phyloP scores from a whole-genome alignment of 192 early-diverging fungal species.

The Backusella liffmaniae region DNA sequence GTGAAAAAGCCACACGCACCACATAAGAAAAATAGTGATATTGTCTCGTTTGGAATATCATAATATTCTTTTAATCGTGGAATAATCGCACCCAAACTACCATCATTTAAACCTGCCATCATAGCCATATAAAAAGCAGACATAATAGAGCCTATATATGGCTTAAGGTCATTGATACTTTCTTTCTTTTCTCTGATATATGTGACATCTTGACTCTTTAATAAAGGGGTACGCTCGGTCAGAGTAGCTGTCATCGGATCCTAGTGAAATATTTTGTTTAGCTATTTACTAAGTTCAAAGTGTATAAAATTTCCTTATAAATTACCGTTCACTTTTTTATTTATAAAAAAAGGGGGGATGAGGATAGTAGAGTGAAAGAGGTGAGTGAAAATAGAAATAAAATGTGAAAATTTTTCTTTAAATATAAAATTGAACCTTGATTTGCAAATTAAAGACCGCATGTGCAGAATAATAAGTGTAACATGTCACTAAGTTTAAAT shows the following conservation, averaged over 20 bases:
- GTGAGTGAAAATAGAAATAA: not conserved
- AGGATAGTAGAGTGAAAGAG: not conserved
- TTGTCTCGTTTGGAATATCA: constrained; percentile 21
- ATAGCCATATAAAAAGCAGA: constrained; percentile 15
- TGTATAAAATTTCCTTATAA: not conserved
- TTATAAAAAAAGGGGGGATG: not conserved
- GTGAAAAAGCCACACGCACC: constrained; percentile 24
- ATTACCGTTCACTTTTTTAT: not conserved
- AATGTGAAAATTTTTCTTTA: not conserved
- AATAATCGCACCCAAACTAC: constrained; percentile 32
- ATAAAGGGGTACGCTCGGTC: not conserved
- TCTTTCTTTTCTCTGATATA: not conserved
- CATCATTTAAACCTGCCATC: constrained; percentile 30
- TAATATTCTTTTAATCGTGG: constrained; percentile 30
- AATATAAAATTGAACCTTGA: not conserved
- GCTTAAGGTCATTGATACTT: not conserved
- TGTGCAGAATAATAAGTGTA: constrained; percentile 4
- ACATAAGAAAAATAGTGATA: constrained; percentile 29
- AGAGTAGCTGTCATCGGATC: not conserved
- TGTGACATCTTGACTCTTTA: not conserved
- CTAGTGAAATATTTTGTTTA: not conserved
- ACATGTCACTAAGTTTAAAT: not conserved
- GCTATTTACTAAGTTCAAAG: not conserved
- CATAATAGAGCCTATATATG: not conserved
- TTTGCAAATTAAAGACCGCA: constrained; percentile 5